These are phyloP conservation scores for Cutaneotrichosporon dermatis DNA, from an alignment of 1,284 basidiomycete species.

Conservation along the genomic window DNA sequence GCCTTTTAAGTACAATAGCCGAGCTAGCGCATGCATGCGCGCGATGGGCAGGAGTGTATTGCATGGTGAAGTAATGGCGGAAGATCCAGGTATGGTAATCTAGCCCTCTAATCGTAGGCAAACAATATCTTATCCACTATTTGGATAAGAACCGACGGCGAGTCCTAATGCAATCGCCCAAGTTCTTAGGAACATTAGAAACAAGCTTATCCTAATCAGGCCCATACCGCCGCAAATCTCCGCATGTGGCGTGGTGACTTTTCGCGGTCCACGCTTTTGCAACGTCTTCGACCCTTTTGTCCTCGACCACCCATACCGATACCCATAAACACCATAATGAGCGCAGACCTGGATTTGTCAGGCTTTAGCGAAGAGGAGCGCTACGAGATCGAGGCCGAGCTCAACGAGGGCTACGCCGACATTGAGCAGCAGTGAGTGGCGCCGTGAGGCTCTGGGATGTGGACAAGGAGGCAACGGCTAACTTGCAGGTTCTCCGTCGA, in stretches of 20 bases:
- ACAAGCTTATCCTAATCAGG: neutral
- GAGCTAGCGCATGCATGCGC: too few relatives aligned
- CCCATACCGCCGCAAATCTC: neutral
- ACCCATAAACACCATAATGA: constrained; percentile 5
- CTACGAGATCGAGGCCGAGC: constrained; percentile 66
- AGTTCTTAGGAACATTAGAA: too few relatives aligned
- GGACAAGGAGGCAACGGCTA: constrained; percentile 8
- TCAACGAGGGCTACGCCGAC: constrained; percentile 63
- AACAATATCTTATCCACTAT: too few relatives aligned
- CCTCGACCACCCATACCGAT: neutral
- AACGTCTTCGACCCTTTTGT: neutral
- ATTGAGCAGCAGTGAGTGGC: constrained; percentile 78
- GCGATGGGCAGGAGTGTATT: too few relatives aligned
- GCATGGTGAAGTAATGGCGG: too few relatives aligned
- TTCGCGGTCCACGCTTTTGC: neutral
- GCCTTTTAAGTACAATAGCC: too few relatives aligned
- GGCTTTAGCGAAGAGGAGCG: constrained; percentile 51
- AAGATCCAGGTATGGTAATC: too few relatives aligned
- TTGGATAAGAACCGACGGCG: too few relatives aligned
- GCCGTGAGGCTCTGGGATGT: neutral
- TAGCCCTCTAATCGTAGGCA: too few relatives aligned
- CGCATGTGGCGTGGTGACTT: neutral
- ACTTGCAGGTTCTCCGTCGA: constrained; percentile 66
- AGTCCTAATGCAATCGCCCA: too few relatives aligned
- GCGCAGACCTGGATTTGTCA: constrained; percentile 13